These are phyloP conservation scores for Citrus reticulata DNA, from an alignment of 345 rosid genomes.

Conservation along the genomic window DNA sequence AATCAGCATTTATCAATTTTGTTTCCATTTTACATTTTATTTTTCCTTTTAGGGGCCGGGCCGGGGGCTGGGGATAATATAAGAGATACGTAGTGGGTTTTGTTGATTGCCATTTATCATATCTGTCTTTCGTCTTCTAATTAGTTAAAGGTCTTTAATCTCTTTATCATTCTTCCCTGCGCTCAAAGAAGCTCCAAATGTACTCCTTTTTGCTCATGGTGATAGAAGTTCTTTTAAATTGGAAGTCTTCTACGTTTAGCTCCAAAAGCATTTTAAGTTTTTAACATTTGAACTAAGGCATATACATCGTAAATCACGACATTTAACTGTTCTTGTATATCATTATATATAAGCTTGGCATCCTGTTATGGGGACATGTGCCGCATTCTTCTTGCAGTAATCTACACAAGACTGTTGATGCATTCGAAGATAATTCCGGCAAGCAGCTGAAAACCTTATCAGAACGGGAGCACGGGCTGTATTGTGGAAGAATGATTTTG, in stretches of 20 bases:
- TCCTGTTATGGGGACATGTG: slow-evolving; percentile 14
- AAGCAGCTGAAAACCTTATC: slow-evolving; percentile 22
- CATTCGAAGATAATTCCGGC: slow-evolving; percentile 17
- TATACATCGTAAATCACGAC: neutral
- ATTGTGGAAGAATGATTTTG: slow-evolving; percentile 36
- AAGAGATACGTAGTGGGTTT: no score
- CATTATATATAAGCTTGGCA: neutral
- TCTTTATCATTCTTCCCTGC: neutral
- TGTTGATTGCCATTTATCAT: no score
- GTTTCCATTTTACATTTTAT: no score
- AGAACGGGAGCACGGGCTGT: slow-evolving; percentile 25
- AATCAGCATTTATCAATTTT: neutral
- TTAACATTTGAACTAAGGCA: neutral
- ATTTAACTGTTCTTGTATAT: neutral
- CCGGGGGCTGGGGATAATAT: no score
- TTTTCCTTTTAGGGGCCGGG: neutral
- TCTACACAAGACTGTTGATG: slow-evolving; percentile 16
- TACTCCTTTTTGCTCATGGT: neutral
- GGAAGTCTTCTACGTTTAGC: neutral
- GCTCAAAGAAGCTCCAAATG: neutral
- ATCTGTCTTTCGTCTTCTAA: no score
- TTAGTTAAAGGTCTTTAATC: no score
- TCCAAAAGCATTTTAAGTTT: neutral
- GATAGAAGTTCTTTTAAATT: neutral
- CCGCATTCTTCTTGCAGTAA: slow-evolving; percentile 24